These are phyloP conservation scores for Apiospora phragmitis DNA, from an alignment of 2,329 filamentous ascomycete genomes.

Conservation along the genomic window DNA sequence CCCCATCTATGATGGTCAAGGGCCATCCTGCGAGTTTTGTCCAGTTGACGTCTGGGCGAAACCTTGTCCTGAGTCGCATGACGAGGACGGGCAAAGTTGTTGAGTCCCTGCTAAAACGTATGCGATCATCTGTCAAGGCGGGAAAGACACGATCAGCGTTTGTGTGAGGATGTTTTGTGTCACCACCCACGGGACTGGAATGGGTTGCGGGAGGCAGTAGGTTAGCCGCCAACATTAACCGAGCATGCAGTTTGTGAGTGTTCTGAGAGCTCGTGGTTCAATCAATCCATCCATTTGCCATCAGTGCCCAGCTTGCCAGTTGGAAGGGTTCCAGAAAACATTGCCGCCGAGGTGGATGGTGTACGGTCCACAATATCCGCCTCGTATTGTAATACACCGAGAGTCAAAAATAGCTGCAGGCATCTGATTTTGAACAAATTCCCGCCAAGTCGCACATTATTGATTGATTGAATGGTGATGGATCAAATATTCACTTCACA, in stretches of 20 bases:
- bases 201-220: slow-evolving; percentile 38
- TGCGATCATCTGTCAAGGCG: neutral
- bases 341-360: neutral
- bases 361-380: neutral
- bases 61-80: neutral
- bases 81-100: neutral
- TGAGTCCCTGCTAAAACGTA: neutral
- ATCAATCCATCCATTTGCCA: neutral
- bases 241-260: neutral
- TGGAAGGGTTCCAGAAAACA: neutral
- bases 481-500: neutral
- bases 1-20: neutral
- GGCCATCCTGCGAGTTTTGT: neutral
- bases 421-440: neutral
- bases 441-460: neutral
- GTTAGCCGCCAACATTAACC: slow-evolving; percentile 69
- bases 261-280: slow-evolving; percentile 30
- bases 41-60: neutral
- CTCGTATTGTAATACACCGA: neutral
- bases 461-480: neutral
- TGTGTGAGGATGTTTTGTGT: no score
- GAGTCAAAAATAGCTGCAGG: neutral
- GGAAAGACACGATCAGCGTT: neutral
- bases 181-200: neutral
- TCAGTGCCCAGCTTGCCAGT: no score